Conservation (phyloP, 202 grass and related monocot species). For the Zoysia matrella region DNA sequence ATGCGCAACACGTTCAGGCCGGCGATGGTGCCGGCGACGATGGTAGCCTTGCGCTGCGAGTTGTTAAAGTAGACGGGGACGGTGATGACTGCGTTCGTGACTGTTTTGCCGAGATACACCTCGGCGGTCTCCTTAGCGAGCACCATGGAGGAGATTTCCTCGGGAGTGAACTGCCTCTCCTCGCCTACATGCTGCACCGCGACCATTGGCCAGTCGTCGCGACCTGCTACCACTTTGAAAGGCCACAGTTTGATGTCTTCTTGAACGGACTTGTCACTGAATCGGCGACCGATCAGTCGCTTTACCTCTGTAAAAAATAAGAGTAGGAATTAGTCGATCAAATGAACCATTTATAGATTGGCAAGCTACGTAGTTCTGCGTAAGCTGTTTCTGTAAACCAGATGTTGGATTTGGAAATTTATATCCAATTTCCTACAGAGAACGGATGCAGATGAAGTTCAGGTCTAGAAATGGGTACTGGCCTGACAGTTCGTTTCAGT, state of each 20-base stretch:
- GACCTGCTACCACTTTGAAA: slow-evolving; percentile 51
- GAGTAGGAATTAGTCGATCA: not conserved
- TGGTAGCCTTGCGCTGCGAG: slow-evolving; percentile 65
- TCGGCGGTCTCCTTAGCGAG: slow-evolving; percentile 57
- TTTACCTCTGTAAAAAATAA: slow-evolving; percentile 52
- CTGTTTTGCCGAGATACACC: slow-evolving; percentile 38
- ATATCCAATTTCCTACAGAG: no score
- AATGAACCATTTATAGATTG: no score
- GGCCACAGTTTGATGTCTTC: slow-evolving; percentile 66
- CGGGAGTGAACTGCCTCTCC: slow-evolving; percentile 52
- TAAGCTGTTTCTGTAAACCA: no score
- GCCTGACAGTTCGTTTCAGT: no score
- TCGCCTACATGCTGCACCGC: slow-evolving; percentile 47
- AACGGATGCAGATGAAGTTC: no score
- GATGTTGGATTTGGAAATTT: no score
- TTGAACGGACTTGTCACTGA: slow-evolving; percentile 46
- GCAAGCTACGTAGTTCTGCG: no score
- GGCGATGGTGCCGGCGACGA: slow-evolving; percentile 57
- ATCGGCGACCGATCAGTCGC: slow-evolving; percentile 60
- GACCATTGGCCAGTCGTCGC: slow-evolving; percentile 60
- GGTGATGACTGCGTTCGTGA: slow-evolving; percentile 59
- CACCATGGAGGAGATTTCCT: slow-evolving; percentile 73
- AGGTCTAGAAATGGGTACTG: no score
- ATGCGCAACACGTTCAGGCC: slow-evolving; percentile 56
- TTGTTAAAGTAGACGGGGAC: slow-evolving; percentile 69